Evolutionary conservation across 2,329 filamentous ascomycete genomes (phyloP).

Genomic region (Pseudocercospora vitis): DNA sequence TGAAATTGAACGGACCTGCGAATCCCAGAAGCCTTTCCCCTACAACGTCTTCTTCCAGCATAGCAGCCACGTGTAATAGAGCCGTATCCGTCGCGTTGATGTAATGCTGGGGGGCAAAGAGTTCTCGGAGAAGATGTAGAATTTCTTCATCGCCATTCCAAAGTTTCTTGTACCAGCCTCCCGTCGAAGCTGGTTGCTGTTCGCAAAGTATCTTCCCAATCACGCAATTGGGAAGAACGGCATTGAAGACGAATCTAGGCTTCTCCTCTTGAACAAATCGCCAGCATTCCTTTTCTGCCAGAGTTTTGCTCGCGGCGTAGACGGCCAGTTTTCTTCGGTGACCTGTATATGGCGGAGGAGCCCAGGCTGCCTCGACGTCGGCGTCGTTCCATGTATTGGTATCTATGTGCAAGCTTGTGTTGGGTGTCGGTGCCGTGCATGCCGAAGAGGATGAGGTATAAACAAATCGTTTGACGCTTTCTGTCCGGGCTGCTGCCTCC

Average conservation of each 20-base stretch:
- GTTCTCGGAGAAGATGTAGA: not conserved
- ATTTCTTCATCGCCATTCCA: not conserved
- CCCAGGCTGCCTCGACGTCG: not conserved
- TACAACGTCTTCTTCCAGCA: not conserved
- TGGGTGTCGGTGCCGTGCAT: not conserved
- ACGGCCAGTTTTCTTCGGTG: not conserved
- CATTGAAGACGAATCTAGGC: not conserved
- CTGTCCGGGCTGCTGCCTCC: not conserved
- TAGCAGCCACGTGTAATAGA: not conserved
- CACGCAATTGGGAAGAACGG: not conserved
- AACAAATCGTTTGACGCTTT: slow-evolving; percentile 1
- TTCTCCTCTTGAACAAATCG: not conserved
- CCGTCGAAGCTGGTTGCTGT: not conserved
- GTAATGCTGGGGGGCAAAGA: not conserved
- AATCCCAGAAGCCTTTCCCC: not conserved
- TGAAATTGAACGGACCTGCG: not conserved
- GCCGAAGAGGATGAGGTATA: not conserved
- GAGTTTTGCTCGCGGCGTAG: slow-evolving; percentile 3
- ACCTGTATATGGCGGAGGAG: not conserved
- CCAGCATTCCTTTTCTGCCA: not conserved
- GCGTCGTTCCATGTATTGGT: not conserved
- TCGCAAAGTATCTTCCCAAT: not conserved
- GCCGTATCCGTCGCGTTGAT: not conserved
- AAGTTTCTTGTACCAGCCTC: not conserved
- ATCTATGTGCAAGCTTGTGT: not conserved